A percentile compares a stretch with the other conserved stretches of the same genome.
Conservation (phyloP, 257 asterid genomes). For the Solanum acaule region DNA sequence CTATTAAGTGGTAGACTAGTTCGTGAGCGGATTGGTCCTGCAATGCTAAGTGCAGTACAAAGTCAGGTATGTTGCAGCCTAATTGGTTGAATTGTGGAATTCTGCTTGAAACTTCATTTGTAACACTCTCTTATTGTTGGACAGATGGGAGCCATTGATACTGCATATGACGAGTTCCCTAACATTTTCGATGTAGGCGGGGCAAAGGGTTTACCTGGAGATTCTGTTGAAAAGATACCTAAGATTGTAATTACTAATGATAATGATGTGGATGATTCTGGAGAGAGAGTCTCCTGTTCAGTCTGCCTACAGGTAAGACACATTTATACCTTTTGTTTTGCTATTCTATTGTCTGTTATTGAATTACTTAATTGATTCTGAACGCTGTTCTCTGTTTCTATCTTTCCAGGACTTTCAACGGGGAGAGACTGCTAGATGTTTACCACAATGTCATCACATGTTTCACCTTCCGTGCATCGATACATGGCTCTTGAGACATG, state of each 20-base stretch:
- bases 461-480: constrained; percentile 94
- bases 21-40: constrained; percentile 95
- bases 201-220: constrained; percentile 77
- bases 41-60: constrained; percentile 99
- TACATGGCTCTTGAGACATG: constrained; percentile 91
- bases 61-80: constrained; percentile 55
- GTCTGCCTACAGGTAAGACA: constrained; percentile 92
- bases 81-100: not conserved
- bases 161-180: constrained; percentile 62
- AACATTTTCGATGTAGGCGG: constrained; percentile 91
- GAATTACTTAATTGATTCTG: not conserved
- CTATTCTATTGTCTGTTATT: not conserved
- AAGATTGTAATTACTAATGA: constrained; percentile 51
- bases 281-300: constrained; percentile 81
- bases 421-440: constrained; percentile 77
- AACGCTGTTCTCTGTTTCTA: not conserved
- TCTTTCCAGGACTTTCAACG: constrained; percentile 66
- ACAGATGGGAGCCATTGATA: constrained; percentile 94
- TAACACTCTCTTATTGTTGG: not conserved
- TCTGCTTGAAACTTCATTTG: not conserved
- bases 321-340: not conserved
- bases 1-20: constrained; percentile 92
- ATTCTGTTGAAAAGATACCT: constrained; percentile 83
- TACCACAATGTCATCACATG: constrained; percentile 89
- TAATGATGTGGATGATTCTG: constrained; percentile 54